A percentile compares a stretch with the other conserved stretches of the same genome.
These are phyloP conservation scores for Austroboletus niveus DNA, from an alignment of 1,284 basidiomycete genomes.

Conservation along the genomic window DNA sequence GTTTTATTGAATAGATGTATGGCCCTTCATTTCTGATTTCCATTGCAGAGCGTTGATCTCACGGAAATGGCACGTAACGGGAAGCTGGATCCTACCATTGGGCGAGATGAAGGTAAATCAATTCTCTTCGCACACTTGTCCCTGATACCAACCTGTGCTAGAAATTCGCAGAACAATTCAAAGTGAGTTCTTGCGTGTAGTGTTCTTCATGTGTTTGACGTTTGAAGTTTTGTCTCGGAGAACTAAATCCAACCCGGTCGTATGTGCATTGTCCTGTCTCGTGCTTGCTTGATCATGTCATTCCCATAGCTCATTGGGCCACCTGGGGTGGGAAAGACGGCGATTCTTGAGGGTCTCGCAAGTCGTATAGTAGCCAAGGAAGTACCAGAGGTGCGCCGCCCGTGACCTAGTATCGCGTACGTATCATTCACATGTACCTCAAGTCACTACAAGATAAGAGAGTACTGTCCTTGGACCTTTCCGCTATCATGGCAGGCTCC, in stretches of 20 bases:
- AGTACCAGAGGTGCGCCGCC: conserved; percentile 75
- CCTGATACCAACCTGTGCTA: conserved; percentile 23
- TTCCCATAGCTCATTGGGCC: conserved; percentile 64
- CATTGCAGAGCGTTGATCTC: conserved; percentile 69
- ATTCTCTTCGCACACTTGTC: background rate
- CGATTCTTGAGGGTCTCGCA: conserved; percentile 89
- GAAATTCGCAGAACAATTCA: conserved; percentile 91
- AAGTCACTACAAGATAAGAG: conserved; percentile 82
- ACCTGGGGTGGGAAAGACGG: conserved; percentile 89
- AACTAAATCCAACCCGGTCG: conserved; percentile 88
- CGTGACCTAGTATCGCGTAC: background rate
- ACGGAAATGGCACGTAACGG: conserved; percentile 82
- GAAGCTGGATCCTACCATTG: conserved; percentile 89
- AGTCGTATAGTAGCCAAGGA: conserved; percentile 87
- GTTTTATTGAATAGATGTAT: conserved; percentile 26
- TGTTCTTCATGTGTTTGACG: background rate
- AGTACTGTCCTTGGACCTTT: conserved; percentile 79
- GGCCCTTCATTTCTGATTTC: background rate
- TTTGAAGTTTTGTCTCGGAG: conserved; percentile 67
- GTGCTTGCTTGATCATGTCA: background rate
- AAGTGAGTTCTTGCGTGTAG: conserved; percentile 47
- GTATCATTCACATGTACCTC: background rate
- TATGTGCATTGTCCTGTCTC: conserved; percentile 31
- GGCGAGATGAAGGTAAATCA: conserved; percentile 72
- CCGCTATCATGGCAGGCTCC: conserved; percentile 82